Evolutionary conservation across 2,329 filamentous ascomycete species (phyloP).

Genomic region (Pseudocercospora fuligena): DNA sequence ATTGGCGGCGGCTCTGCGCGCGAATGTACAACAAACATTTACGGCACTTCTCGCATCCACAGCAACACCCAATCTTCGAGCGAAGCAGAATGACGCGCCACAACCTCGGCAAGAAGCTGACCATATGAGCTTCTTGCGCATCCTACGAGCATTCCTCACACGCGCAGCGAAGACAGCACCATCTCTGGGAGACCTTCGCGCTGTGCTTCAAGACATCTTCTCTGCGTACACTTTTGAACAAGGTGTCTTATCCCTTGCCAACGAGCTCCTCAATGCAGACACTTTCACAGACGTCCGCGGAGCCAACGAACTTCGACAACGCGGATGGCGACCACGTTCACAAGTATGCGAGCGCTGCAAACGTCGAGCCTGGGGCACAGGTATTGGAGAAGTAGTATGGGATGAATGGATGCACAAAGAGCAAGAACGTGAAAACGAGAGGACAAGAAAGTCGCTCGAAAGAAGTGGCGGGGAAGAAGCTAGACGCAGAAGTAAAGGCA

Average conservation of each 20-base stretch:
- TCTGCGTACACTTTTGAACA: conserved; percentile 92
- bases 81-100: conserved; percentile 7
- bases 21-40: conserved; percentile 86
- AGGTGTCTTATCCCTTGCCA: conserved; percentile 82
- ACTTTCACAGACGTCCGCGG: conserved; percentile 82
- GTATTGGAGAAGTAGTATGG: conserved; percentile 76
- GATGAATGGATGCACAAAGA: conserved; percentile 75
- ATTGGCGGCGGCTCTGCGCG: conserved; percentile 71
- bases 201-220: conserved; percentile 87
- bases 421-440: conserved; percentile 49
- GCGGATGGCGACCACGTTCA: conserved; percentile 85
- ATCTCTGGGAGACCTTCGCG: conserved; percentile 82
- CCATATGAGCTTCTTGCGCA: conserved; percentile 79
- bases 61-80: conserved; percentile 53
- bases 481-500: conserved; percentile 60
- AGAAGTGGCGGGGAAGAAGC: conserved; percentile 42
- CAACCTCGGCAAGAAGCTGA: conserved; percentile 36
- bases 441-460: conserved; percentile 47
- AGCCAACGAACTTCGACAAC: conserved; percentile 74
- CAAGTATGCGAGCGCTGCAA: conserved; percentile 89
- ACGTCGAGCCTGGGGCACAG: conserved; percentile 84
- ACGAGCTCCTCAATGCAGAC: conserved; percentile 83
- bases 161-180: conserved; percentile 81
- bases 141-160: conserved; percentile 85
- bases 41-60: conserved; percentile 81